phyloP scores from a whole-genome alignment of 2,329 filamentous ascomycete genomes.

The Hypoxylon sp. region DNA sequence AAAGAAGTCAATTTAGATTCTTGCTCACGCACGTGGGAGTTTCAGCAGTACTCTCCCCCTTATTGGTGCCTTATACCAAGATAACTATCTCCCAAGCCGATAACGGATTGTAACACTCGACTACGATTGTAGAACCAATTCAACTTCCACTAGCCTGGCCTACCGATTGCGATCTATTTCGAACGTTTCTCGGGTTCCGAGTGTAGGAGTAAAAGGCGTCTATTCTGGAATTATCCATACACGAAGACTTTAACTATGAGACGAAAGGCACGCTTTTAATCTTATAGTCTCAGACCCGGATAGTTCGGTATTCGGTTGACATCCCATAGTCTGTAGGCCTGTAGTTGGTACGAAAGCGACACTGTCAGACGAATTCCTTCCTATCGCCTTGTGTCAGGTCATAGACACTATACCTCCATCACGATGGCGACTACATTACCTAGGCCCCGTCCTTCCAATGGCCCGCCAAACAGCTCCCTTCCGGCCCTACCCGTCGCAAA shows the following conservation, averaged over 20 bases:
- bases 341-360: conserved; percentile 27
- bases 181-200: conserved; percentile 15
- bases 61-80: conserved; percentile 11
- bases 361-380: conserved; percentile 25
- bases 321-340: conserved; percentile 21
- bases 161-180: conserved; percentile 22
- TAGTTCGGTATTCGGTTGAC: conserved; percentile 29
- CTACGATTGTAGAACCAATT: conserved; percentile 21
- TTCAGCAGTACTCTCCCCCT: conserved; percentile 15
- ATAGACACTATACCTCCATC: conserved; percentile 44
- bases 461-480: conserved; percentile 79
- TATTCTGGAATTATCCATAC: conserved; percentile 10
- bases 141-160: conserved; percentile 15
- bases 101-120: conserved; percentile 24
- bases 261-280: conserved; percentile 39
- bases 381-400: conserved; percentile 28
- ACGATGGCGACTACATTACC: conserved; percentile 75
- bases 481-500: conserved; percentile 82
- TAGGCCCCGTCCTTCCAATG: conserved; percentile 76
- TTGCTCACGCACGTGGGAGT: conserved; percentile 23
- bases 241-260: conserved; percentile 39
- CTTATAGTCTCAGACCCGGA: conserved; percentile 24
- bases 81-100: conserved; percentile 11
- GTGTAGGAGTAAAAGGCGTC: conserved; percentile 12
- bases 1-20: conserved; percentile 26